Conservation (phyloP, 768 basidiomycete species). For the Royoungia palumana region DNA sequence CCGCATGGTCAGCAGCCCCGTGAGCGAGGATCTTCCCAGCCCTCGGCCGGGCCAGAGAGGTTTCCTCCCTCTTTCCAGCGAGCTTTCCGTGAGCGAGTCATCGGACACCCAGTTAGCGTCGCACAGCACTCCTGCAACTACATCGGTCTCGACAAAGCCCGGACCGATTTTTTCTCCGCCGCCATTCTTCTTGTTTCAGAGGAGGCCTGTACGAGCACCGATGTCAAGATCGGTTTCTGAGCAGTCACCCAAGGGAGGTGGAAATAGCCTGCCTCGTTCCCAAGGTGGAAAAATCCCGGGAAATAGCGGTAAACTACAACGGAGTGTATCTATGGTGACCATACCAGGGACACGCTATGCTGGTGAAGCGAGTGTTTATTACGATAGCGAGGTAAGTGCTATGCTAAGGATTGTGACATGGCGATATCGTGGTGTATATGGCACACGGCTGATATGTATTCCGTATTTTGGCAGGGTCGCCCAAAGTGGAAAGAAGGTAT, state of each 20-base stretch:
- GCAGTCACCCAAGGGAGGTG: not conserved
- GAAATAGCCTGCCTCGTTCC: not conserved
- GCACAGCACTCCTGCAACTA: not conserved
- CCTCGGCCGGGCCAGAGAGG: not conserved
- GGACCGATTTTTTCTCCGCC: slow-evolving; percentile 13
- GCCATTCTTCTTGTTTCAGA: slow-evolving; percentile 13
- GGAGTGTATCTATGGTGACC: slow-evolving; percentile 8
- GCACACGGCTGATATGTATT: slow-evolving; percentile 1
- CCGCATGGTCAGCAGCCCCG: slow-evolving; percentile 1
- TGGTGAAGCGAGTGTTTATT: slow-evolving; percentile 62
- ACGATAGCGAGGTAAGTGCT: slow-evolving; percentile 41
- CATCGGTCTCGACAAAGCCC: not conserved
- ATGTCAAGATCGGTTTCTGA: slow-evolving; percentile 18
- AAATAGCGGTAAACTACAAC: slow-evolving; percentile 18
- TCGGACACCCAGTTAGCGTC: not conserved
- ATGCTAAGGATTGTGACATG: not conserved
- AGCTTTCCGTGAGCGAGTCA: not conserved
- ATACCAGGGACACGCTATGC: slow-evolving; percentile 38
- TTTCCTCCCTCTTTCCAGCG: slow-evolving; percentile 3
- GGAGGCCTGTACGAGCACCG: slow-evolving; percentile 10
- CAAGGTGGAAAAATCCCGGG: slow-evolving; percentile 18
- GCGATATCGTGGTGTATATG: not conserved
- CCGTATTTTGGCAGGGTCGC: slow-evolving; percentile 28
- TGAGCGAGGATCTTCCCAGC: not conserved
- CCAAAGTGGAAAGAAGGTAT: slow-evolving; percentile 53